Evolutionary conservation across 495 filamentous ascomycete genomes (phyloP), one percentile per base, ranked within the genome.

Genomic region (Paragyromitra xinjiangensis): DNA sequence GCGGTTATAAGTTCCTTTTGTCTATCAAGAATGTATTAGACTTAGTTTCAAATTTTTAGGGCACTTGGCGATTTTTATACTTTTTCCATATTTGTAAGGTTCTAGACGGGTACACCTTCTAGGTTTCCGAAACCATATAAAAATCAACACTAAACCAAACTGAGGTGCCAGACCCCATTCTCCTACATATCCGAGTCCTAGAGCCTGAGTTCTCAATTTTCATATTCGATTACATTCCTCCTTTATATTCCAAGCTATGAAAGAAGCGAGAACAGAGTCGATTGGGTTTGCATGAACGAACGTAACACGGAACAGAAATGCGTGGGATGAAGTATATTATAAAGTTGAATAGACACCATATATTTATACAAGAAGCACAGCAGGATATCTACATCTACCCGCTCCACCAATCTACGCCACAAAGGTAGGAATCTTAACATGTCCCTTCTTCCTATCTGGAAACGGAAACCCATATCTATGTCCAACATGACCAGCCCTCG

Each of bases 401-500:
- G 39, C 69, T 44, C 55, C 39, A 53, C 14, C 39, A 24, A 63
- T 39, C 58, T 82, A 85, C 50, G 85, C 84, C 55, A 93, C 90
- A 62, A 84, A 86, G 24, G 86, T 91, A 0, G 91, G 91, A 69
- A 93, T 92, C 86, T 92, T 93, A 69, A 92, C 84, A 81, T 89
- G 86, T 29, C 91, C 91, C 84, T 88, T 91, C 87, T 92, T 93
- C 51, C 91, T 85, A 75, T 93, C 91, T 75, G 91, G 83, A 70
- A 86, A 86, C 65, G 91, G 91, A 12, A 92, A 85, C 69, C 91
- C 91, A 83, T 93, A 93, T 72, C 91, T 85, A 64, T 86, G 88
- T 16, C 91, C 91, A 82, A 91, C 86, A 61, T 81, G 77, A 1
- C 91, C 91, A 0, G 86, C 88, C n/a, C 85, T 89, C 62, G 86